These are phyloP conservation scores for Hebeloma cylindrosporum DNA, from an alignment of 768 basidiomycete genomes.

Conservation along the genomic window DNA sequence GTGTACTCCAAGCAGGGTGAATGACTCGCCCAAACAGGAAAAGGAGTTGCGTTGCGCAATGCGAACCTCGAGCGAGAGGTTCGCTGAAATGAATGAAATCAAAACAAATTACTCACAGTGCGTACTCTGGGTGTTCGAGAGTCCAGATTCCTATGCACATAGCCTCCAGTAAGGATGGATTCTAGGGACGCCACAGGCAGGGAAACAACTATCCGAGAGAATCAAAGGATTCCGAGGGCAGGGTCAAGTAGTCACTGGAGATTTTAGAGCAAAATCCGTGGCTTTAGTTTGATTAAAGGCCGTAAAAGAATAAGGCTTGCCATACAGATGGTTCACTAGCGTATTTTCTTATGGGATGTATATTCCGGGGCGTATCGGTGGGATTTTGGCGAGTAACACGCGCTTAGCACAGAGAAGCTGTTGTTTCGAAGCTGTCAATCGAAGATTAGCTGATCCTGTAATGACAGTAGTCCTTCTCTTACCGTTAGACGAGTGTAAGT, in stretches of 20 bases:
- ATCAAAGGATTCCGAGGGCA: slow-evolving; percentile 24
- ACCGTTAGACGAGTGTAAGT: slow-evolving; percentile 6
- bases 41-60: slow-evolving; percentile 2
- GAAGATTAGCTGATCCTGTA: slow-evolving; percentile 13
- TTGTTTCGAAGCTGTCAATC: slow-evolving; percentile 4
- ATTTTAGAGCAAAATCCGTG: slow-evolving; percentile 27
- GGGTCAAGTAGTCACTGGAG: slow-evolving; percentile 9
- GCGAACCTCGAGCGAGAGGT: not conserved
- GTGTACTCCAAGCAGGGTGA: no score
- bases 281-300: slow-evolving; percentile 25
- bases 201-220: slow-evolving; percentile 7
- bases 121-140: slow-evolving; percentile 72
- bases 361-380: slow-evolving; percentile 11
- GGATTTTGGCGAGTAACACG: slow-evolving; percentile 18
- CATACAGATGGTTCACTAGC: slow-evolving; percentile 10
- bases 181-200: slow-evolving; percentile 8
- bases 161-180: slow-evolving; percentile 12
- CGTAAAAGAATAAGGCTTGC: slow-evolving; percentile 14
- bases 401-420: slow-evolving; percentile 11
- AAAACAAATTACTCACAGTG: slow-evolving; percentile 55
- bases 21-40: not conserved
- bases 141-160: slow-evolving; percentile 86
- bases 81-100: slow-evolving; percentile 12
- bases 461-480: slow-evolving; percentile 7
- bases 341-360: slow-evolving; percentile 9